Evolutionary conservation across 2,329 filamentous ascomycete species (phyloP).

Genomic region (Furcasterigmium sp.): DNA sequence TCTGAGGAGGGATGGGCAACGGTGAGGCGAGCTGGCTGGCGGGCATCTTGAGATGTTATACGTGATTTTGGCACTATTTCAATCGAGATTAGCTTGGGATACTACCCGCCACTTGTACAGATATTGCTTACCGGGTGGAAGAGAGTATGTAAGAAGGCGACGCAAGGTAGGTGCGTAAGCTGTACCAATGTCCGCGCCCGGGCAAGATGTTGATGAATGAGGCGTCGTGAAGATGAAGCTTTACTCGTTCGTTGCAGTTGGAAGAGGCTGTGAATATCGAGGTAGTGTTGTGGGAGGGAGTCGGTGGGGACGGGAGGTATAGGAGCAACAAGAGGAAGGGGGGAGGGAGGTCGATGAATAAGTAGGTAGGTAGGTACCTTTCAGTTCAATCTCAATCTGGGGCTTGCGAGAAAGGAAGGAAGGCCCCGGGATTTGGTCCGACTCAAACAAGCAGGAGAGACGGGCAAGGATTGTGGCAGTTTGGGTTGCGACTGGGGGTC

Average conservation of each 20-base stretch:
- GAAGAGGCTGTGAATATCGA: neutral
- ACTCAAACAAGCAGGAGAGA: neutral
- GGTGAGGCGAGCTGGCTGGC: constrained; percentile 37
- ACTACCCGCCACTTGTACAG: neutral
- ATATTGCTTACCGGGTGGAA: neutral
- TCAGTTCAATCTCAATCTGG: too few relatives aligned
- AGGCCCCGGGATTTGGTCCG: neutral
- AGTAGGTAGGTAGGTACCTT: neutral
- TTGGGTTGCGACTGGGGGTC: neutral
- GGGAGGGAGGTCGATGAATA: neutral
- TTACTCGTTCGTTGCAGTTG: constrained; percentile 4
- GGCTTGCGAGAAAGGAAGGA: neutral
- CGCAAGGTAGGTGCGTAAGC: neutral
- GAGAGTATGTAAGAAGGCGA: neutral
- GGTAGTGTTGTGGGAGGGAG: too few relatives aligned
- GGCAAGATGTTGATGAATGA: too few relatives aligned
- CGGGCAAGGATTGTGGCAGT: neutral
- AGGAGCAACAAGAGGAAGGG: neutral
- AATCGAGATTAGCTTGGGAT: constrained; percentile 25
- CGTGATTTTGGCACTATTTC: neutral
- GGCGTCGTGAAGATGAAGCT: constrained; percentile 2
- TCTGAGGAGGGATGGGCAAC: constrained; percentile 40
- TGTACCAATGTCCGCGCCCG: too few relatives aligned
- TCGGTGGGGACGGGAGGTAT: neutral
- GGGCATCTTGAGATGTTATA: constrained; percentile 30